A percentile compares a stretch with the other conserved stretches of the same genome.
Conservation (phyloP, 768 basidiomycete species). For the Thelephora aurantiotincta region DNA sequence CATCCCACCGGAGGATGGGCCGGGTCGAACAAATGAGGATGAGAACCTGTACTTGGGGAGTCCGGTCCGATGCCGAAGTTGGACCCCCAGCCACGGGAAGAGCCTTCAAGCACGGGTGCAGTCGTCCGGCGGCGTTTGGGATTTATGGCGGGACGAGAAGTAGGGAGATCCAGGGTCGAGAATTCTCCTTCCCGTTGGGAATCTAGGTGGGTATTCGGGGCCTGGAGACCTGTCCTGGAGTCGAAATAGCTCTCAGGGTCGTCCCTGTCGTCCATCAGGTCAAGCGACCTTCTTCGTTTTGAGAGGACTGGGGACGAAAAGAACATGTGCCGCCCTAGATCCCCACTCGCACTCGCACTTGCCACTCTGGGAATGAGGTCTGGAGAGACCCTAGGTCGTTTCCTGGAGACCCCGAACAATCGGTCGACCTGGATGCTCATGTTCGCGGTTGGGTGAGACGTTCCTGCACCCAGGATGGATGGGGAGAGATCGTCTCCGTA, state of each 20-base stretch:
- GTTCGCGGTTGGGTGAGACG: neutral
- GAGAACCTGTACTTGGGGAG: no score
- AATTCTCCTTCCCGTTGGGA: neutral
- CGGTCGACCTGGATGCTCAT: neutral
- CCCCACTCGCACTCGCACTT: neutral
- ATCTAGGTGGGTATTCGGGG: neutral
- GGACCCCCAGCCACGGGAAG: constrained; percentile 1
- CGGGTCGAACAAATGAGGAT: no score
- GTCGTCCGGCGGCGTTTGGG: neutral
- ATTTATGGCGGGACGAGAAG: neutral
- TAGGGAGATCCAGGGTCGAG: neutral
- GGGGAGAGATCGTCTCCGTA: no score
- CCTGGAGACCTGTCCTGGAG: neutral
- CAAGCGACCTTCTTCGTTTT: neutral
- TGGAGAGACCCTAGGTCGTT: constrained; percentile 4
- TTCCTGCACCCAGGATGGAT: neutral
- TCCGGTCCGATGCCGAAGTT: neutral
- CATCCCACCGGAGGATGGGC: no score
- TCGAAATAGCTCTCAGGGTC: constrained; percentile 1
- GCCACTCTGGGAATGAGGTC: constrained; percentile 7
- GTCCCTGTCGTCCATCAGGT: constrained; percentile 15
- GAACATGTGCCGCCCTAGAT: neutral
- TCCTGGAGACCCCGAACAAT: neutral
- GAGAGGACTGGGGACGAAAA: neutral
- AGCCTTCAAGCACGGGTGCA: neutral